Percentiles rank a stretch among this genome's conserved stretches.
These are phyloP conservation scores for Hypoxylon trugodes DNA, from an alignment of 495 filamentous ascomycete genomes.

Conservation along the genomic window DNA sequence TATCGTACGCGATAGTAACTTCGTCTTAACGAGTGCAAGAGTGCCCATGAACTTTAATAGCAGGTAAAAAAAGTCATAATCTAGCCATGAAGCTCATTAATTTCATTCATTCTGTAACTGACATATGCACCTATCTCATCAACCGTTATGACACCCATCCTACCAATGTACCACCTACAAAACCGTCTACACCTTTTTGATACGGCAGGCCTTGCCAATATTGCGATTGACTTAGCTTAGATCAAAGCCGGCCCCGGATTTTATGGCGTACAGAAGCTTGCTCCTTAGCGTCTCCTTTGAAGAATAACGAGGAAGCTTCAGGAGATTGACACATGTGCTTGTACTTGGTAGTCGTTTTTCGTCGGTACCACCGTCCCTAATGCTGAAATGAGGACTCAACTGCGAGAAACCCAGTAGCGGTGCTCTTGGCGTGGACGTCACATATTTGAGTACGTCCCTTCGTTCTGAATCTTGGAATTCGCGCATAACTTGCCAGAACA, in stretches of 20 bases:
- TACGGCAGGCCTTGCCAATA: background rate
- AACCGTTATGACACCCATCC: too few species aligned
- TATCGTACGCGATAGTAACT: too few species aligned
- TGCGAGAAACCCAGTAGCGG: conserved; percentile 90
- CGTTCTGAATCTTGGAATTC: conserved; percentile 75
- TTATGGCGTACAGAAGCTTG: conserved; percentile 90
- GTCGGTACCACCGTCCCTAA: conserved; percentile 85
- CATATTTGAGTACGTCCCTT: conserved; percentile 90
- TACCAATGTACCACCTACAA: background rate
- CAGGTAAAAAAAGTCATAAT: too few species aligned
- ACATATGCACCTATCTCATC: too few species aligned
- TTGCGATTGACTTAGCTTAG: conserved; percentile 64
- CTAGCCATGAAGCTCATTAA: too few species aligned
- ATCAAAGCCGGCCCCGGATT: conserved; percentile 94
- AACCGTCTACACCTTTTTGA: background rate
- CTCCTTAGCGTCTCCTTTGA: conserved; percentile 68
- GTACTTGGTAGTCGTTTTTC: conserved; percentile 86
- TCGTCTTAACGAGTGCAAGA: too few species aligned
- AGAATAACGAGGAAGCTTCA: conserved; percentile 89
- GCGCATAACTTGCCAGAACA: conserved; percentile 94
- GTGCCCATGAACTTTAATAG: too few species aligned
- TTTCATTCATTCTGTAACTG: too few species aligned
- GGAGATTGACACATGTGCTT: conserved; percentile 94
- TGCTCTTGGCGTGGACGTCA: conserved; percentile 92
- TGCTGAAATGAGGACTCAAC: conserved; percentile 86